phyloP scores from a whole-genome alignment of 164 flowering plant species.

The Kingdonia uniflora region DNA sequence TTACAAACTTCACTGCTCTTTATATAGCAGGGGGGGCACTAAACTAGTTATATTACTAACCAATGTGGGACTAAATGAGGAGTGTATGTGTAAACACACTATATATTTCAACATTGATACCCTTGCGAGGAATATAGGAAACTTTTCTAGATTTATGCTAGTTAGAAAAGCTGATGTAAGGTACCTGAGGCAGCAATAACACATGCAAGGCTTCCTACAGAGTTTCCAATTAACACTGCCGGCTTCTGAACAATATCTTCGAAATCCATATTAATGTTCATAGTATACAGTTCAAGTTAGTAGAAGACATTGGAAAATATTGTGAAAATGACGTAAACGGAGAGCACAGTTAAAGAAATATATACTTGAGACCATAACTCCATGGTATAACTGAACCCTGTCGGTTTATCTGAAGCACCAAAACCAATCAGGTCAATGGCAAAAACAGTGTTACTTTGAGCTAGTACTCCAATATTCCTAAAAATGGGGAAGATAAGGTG shows the following conservation, averaged over 20 bases:
- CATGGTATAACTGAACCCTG: conserved; percentile 66
- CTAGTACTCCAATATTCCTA: conserved; percentile 60
- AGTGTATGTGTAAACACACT: too few species aligned
- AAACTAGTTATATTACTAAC: too few species aligned
- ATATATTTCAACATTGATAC: too few species aligned
- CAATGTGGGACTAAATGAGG: too few species aligned
- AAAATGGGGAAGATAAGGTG: neutral
- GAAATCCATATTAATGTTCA: conserved; percentile 67
- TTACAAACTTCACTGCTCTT: too few species aligned
- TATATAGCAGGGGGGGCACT: too few species aligned
- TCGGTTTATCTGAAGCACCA: conserved; percentile 89
- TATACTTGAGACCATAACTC: conserved; percentile 83
- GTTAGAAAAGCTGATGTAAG: neutral
- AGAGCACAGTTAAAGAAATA: neutral
- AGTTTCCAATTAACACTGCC: conserved; percentile 74
- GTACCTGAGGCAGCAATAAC: conserved; percentile 84
- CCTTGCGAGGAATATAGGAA: too few species aligned
- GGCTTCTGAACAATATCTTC: conserved; percentile 62
- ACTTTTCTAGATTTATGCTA: too few species aligned
- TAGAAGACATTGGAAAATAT: neutral
- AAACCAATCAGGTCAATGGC: conserved; percentile 87
- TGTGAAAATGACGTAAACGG: neutral
- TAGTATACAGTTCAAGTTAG: conserved; percentile 3
- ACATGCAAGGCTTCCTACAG: conserved; percentile 96
- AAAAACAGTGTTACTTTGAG: conserved; percentile 52